Evolutionary conservation across 768 basidiomycete genomes (phyloP).

Genomic region (Collybia mongolica): DNA sequence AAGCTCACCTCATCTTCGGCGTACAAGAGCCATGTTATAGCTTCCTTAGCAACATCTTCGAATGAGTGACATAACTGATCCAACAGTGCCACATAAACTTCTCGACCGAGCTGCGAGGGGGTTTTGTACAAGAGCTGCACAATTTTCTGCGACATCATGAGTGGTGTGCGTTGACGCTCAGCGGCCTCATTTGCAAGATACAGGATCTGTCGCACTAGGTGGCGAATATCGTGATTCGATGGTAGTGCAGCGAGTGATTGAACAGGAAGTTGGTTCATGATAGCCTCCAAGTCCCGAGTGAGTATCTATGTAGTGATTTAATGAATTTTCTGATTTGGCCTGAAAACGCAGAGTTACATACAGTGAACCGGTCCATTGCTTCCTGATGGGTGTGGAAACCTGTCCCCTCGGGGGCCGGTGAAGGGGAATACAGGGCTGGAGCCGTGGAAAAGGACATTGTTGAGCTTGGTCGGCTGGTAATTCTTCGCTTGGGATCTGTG

Average conservation of each 20-base stretch:
- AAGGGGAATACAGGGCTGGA: constrained; percentile 51
- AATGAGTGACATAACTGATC: constrained; percentile 88
- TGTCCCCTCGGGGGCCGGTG: constrained; percentile 60
- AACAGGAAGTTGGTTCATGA: constrained; percentile 72
- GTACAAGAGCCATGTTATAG: constrained; percentile 93
- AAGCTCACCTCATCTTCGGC: constrained; percentile 88
- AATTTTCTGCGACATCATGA: constrained; percentile 94
- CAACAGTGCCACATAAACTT: constrained; percentile 88
- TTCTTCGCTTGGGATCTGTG: constrained; percentile 56
- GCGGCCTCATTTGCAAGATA: constrained; percentile 75
- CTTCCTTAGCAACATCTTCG: constrained; percentile 94
- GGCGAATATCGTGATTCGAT: constrained; percentile 83
- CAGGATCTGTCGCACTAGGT: constrained; percentile 80
- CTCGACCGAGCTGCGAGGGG: constrained; percentile 78
- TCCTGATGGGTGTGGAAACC: constrained; percentile 68
- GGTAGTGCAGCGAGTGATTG: constrained; percentile 70
- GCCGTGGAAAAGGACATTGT: constrained; percentile 59
- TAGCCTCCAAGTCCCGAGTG: constrained; percentile 74
- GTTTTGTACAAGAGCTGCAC: constrained; percentile 95
- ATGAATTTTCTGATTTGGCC: constrained; percentile 2
- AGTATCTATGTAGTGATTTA: constrained; percentile 28
- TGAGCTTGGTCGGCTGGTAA: constrained; percentile 68
- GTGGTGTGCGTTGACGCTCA: constrained; percentile 82
- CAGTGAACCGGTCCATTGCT: constrained; percentile 85
- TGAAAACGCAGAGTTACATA: constrained; percentile 30